Conservation (phyloP, 805 yeast genomes). For the Schwanniomyces polymorphus region DNA sequence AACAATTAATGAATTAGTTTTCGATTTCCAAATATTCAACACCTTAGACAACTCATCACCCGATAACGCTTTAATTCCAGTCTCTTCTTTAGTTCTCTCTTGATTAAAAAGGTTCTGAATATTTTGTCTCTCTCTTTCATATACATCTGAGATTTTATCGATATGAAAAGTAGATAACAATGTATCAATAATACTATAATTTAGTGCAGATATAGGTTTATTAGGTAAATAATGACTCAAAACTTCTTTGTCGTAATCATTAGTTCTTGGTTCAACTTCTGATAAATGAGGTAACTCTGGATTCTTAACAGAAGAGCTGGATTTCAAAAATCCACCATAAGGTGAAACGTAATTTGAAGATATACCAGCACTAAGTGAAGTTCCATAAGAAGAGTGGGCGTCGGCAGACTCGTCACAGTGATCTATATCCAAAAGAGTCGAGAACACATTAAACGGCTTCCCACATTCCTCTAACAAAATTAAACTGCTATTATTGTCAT, state of each 20-base stretch:
- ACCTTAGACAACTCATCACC: conserved; percentile 11
- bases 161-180: conserved; percentile 7
- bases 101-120: conserved; percentile 5
- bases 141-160: conserved; percentile 4
- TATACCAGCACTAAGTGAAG: not conserved
- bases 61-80: conserved; percentile 10
- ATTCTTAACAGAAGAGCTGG: not conserved
- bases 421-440: not conserved
- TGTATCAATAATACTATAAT: conserved; percentile 18
- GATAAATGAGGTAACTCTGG: not conserved
- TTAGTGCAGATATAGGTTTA: conserved; percentile 13
- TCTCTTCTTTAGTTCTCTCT: conserved; percentile 10
- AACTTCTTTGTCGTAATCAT: conserved; percentile 16
- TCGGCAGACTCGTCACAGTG: not conserved
- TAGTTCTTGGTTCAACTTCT: not conserved
- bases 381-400: conserved; percentile 6
- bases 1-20: conserved; percentile 8
- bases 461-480: conserved; percentile 3
- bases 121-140: conserved; percentile 3
- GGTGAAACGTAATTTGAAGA: not conserved
- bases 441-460: conserved; percentile 1
- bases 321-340: not conserved
- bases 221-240: conserved; percentile 18
- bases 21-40: conserved; percentile 9
- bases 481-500: conserved; percentile 4